Evolutionary conservation across 2,329 filamentous ascomycete genomes (phyloP).

Genomic region (Neonectria coccinea): DNA sequence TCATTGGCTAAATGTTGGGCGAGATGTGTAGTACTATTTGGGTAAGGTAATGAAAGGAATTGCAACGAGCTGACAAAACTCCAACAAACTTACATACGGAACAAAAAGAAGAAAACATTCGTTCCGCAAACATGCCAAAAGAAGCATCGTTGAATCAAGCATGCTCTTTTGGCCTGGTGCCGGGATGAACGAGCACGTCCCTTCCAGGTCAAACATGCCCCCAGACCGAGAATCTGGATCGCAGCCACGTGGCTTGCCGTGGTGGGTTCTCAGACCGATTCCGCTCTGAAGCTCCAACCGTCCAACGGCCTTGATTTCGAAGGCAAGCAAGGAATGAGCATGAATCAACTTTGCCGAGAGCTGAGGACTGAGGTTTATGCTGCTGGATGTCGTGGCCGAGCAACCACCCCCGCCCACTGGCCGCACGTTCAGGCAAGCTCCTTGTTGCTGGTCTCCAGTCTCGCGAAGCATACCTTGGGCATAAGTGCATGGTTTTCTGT

Average conservation of each 20-base stretch:
- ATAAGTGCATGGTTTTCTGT: neutral
- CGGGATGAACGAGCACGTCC: constrained; percentile 2
- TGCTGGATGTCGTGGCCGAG: neutral
- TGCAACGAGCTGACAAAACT: neutral
- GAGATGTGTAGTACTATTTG: neutral
- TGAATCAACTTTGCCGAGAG: neutral
- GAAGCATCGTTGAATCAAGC: neutral
- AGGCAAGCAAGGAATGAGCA: neutral
- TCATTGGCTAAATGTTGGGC: neutral
- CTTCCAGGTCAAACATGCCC: neutral
- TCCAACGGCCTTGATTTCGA: constrained; percentile 1
- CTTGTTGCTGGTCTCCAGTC: neutral
- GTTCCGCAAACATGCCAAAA: neutral
- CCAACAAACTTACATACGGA: neutral
- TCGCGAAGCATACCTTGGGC: neutral
- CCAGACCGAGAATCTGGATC: constrained; percentile 3
- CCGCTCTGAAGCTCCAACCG: neutral
- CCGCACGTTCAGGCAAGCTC: neutral
- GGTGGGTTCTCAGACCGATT: constrained; percentile 3
- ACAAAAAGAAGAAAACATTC: neutral
- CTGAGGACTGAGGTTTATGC: neutral
- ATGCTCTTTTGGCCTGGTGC: neutral
- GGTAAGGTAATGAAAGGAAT: neutral
- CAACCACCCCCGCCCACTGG: neutral
- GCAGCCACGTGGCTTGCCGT: constrained; percentile 31